Evolutionary conservation across 2,329 filamentous ascomycete genomes (phyloP).

Genomic region (Diplodia scrobiculata): DNA sequence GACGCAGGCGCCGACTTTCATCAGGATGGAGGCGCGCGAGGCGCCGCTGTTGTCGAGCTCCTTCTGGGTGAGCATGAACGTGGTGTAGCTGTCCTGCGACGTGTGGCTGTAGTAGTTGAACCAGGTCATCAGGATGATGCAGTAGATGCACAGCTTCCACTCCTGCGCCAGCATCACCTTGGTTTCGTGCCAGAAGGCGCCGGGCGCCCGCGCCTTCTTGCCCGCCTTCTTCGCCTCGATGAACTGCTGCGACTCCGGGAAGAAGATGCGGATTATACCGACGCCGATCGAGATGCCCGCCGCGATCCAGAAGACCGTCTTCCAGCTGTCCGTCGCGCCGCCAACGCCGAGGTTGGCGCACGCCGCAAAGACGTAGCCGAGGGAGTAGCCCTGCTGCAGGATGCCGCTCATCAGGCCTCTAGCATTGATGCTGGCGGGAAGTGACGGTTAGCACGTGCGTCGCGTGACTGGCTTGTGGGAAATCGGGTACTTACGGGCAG

Average conservation of each 20-base stretch:
- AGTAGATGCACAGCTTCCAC: conserved; percentile 78
- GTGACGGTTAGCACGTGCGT: conserved; percentile 31
- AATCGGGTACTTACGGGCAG: conserved; percentile 56
- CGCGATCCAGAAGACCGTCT: conserved; percentile 73
- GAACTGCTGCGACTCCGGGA: conserved; percentile 77
- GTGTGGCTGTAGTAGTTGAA: conserved; percentile 69
- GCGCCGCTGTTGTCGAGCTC: conserved; percentile 65
- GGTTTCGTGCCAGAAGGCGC: conserved; percentile 68
- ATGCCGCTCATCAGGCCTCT: conserved; percentile 81
- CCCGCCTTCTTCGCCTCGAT: conserved; percentile 66
- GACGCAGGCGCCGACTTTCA: conserved; percentile 76
- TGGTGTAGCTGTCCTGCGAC: conserved; percentile 78
- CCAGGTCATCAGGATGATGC: conserved; percentile 75
- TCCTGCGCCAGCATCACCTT: conserved; percentile 67
- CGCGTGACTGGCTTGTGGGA: background rate
- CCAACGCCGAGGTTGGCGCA: conserved; percentile 74
- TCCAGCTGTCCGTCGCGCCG: conserved; percentile 65
- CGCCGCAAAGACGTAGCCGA: conserved; percentile 78
- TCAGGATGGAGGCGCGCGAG: conserved; percentile 75
- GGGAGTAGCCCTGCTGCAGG: conserved; percentile 77
- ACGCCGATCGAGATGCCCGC: conserved; percentile 68
- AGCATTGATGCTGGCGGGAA: conserved; percentile 53
- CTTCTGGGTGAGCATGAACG: conserved; percentile 75
- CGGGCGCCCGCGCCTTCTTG: conserved; percentile 50
- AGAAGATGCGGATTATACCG: conserved; percentile 66